These are phyloP conservation scores for Trichoderma arundinaceum DNA, from an alignment of 2,329 filamentous ascomycete genomes.

Conservation along the genomic window DNA sequence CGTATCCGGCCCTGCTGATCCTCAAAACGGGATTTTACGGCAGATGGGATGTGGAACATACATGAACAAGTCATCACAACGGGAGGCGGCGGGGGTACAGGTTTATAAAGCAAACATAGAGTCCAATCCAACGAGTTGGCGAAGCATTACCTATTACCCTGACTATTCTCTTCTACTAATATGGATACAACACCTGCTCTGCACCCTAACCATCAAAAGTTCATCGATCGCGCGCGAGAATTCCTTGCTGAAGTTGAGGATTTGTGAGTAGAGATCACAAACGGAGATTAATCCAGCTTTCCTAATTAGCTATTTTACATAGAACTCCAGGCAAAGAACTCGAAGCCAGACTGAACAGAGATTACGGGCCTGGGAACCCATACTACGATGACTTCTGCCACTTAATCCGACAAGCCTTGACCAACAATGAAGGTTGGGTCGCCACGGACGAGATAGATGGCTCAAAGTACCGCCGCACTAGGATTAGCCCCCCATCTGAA, in stretches of 20 bases:
- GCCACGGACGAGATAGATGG: slow-evolving; percentile 52
- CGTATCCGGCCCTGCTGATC: not conserved
- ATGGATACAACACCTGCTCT: not conserved
- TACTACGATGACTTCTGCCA: slow-evolving; percentile 52
- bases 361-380: slow-evolving; percentile 51
- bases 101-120: not conserved
- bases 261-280: not conserved
- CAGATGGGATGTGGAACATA: not conserved
- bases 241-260: slow-evolving; percentile 15
- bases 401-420: slow-evolving; percentile 47
- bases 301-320: not conserved
- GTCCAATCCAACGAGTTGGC: not conserved
- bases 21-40: not conserved
- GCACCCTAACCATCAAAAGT: slow-evolving; percentile 9
- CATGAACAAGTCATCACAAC: not conserved
- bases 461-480: slow-evolving; percentile 53
- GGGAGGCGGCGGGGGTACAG: no score
- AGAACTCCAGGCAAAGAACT: slow-evolving; percentile 55
- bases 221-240: slow-evolving; percentile 10
- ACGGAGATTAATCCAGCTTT: no score
- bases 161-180: not conserved
- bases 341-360: slow-evolving; percentile 49
- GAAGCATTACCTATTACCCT: not conserved
- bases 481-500: slow-evolving; percentile 52
- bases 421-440: slow-evolving; percentile 50